Percentiles rank a stretch among this genome's conserved stretches.
Conservation (phyloP, 2,329 filamentous ascomycete species). For the Exophiala lecanii-corni region DNA sequence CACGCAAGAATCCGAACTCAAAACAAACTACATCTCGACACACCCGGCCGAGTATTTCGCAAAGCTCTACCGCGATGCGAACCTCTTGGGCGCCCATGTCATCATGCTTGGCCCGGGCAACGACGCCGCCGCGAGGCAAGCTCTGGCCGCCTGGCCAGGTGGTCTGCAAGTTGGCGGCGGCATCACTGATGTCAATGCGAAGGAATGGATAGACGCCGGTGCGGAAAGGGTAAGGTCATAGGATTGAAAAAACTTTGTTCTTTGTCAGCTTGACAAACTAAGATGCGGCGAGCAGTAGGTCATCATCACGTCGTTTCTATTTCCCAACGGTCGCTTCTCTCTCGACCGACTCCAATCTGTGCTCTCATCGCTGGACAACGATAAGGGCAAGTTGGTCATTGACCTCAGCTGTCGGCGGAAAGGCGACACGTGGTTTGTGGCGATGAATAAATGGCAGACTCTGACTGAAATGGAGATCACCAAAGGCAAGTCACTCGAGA, state of each 20-base stretch:
- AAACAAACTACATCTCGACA: constrained; percentile 88
- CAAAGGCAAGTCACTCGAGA: constrained; percentile 63
- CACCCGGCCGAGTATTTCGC: constrained; percentile 80
- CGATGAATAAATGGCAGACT: constrained; percentile 99
- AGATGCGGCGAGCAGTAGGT: constrained; percentile 58
- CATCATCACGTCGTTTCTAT: constrained; percentile 94
- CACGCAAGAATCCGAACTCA: constrained; percentile 58
- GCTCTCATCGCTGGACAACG: constrained; percentile 65
- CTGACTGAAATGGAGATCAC: constrained; percentile 94
- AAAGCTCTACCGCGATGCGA: constrained; percentile 70
- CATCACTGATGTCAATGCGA: constrained; percentile 79
- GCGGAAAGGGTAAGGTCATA: constrained; percentile 71
- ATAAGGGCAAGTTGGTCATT: constrained; percentile 80
- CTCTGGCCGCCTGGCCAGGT: constrained; percentile 71
- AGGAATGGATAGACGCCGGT: constrained; percentile 78
- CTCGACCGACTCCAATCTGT: constrained; percentile 70
- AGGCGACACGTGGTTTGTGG: constrained; percentile 82
- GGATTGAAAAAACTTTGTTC: background rate
- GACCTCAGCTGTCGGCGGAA: constrained; percentile 85
- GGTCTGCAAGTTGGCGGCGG: constrained; percentile 91
- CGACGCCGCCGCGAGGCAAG: constrained; percentile 70
- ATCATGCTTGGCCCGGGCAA: constrained; percentile 95
- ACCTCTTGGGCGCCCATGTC: constrained; percentile 76
- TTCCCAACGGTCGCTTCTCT: constrained; percentile 78
- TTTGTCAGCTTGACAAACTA: constrained; percentile 8